Evolutionary conservation across 2,329 filamentous ascomycete genomes (phyloP), one percentile per base, ranked within the genome.

Genomic region (Colletotrichum tropicale): DNA sequence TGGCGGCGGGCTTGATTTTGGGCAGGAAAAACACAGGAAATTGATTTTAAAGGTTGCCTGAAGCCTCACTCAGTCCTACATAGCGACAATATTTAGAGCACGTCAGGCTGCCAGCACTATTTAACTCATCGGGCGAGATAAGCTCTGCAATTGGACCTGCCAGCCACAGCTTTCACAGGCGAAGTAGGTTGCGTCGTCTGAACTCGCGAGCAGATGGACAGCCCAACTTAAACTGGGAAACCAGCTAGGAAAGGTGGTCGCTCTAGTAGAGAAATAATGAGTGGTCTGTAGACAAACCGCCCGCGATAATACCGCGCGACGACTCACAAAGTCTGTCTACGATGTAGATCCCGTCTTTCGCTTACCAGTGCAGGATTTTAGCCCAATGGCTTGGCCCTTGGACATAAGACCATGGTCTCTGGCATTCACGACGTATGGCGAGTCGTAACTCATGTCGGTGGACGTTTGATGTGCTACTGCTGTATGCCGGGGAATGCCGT

Each of bases 381-480:
- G 1, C 43, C 4, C 6, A 21, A 21, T 7, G 43, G 18, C n/a
- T 13, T 52, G 6, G n/a, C 4, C n/a, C 4, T 21, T 52, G 43
- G 1, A n/a, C 38, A 6, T n/a, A 4, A 43, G 10, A 4, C 6
- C 43, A 52, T 52, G 6, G 43, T 13, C 43, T 52, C 10, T 52
- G 0, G 43, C 43, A 5, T 21, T 52, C n/a, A 52, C 43, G n/a
- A 13, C 43, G 0, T 52, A 52, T 52, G 10, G n/a, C 55, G 26
- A 26, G 55, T 58, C 55, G 55, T 28, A 21, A 16, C 24, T 18
- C 26, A 21, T 18, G 24, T 16, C 24, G 26, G 55, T 30, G 55
- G 55, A 26, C n/a, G 66, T 69, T 69, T 69, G 58, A 28, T 30
- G 65, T 67, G 65, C 15, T 26, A 58, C n/a, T 10, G 12, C 32